Base-by-base conservation (phyloP, 257 asterid genomes). In the Henckelia pumila region DNA sequence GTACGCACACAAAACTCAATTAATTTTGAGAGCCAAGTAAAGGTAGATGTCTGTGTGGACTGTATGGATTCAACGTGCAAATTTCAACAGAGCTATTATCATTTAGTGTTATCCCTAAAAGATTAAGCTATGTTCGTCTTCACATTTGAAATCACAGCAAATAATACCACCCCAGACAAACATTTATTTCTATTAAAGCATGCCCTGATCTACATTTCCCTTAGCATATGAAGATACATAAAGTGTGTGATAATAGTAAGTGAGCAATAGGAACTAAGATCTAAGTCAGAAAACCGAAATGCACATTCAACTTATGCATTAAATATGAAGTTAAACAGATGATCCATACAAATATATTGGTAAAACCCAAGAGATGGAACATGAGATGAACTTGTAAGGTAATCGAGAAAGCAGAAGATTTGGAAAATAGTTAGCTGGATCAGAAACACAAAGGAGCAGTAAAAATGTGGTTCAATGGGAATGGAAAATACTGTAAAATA, bases 161-260 rank as follows among this genome's bases (percentile, higher is more conserved):
- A 20, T 59, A n/a, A 9, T 44, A 50, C 68, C 23, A 59, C 50
- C 32, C 29, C 14, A 16, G 53, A 52, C 24, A 63, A 50, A 61
- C 53, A 11, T 53, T 30, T n/a, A 14, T 30, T 29, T 7, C 6
- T 49, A 30, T 21, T 65, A 55, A 50, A 59, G 24, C 66, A 30
- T 8, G 35, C 32, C 13, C 33, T 23, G 59, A 60, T 19, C 67
- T 20, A n/a, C n/a, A 10, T 44, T 62, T 17, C 37, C 67, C 40
- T 44, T 59, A 66, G 22, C 23, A 67, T 26, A 62, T 55, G 61
- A 65, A 60, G n/a, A 6, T 30, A 13, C 25, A 52, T 59, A n/a
- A 56, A 5, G 55, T 40, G 61, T 56, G 55, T 2, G 44, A 1
- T 35, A 4, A 40, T 5, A 13, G n/a, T 5, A 8, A 47, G 20